Evolutionary conservation across 2,329 filamentous ascomycete species (phyloP).

Genomic region (Alternaria gansuensis): DNA sequence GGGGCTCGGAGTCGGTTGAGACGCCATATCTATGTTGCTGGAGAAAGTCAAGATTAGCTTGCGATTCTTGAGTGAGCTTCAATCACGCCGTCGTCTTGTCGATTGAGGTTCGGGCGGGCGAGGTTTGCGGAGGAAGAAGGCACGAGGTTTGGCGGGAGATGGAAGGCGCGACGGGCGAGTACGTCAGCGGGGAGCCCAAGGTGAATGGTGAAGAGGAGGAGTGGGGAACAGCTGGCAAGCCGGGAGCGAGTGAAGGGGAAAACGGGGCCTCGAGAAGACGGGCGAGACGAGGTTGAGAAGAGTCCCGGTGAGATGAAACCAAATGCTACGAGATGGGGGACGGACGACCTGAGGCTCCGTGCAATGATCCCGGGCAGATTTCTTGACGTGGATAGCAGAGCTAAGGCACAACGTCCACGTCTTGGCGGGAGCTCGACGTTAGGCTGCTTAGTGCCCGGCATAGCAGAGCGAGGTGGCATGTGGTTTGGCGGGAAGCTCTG

Average conservation of each 20-base stretch:
- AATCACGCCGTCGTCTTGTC: constrained; percentile 16
- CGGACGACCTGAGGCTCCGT: constrained; percentile 41
- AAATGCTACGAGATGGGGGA: constrained; percentile 37
- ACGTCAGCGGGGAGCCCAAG: constrained; percentile 40
- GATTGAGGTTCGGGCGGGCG: constrained; percentile 12
- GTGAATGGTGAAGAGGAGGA: constrained; percentile 31
- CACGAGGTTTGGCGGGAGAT: constrained; percentile 17
- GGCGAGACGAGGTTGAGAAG: constrained; percentile 29
- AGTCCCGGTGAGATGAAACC: constrained; percentile 38
- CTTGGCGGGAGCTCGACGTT: constrained; percentile 23
- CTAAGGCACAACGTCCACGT: constrained; percentile 33
- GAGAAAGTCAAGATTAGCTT: constrained; percentile 8
- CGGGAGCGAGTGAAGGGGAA: constrained; percentile 31
- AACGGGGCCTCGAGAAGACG: constrained; percentile 30
- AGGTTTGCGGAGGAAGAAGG: constrained; percentile 24
- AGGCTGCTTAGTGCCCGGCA: constrained; percentile 16
- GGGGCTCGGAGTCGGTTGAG: constrained; percentile 42
- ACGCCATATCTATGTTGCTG: constrained; percentile 35
- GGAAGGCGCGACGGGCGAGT: constrained; percentile 26
- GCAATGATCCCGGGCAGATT: constrained; percentile 41
- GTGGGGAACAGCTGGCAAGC: constrained; percentile 28
- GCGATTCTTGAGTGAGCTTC: constrained; percentile 20
- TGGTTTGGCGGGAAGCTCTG: neutral
- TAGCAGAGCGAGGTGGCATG: constrained; percentile 13
- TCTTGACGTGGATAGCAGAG: constrained; percentile 45